Base-by-base conservation (phyloP, 176 grass and related monocot species). In the Carex myosuroides region DNA sequence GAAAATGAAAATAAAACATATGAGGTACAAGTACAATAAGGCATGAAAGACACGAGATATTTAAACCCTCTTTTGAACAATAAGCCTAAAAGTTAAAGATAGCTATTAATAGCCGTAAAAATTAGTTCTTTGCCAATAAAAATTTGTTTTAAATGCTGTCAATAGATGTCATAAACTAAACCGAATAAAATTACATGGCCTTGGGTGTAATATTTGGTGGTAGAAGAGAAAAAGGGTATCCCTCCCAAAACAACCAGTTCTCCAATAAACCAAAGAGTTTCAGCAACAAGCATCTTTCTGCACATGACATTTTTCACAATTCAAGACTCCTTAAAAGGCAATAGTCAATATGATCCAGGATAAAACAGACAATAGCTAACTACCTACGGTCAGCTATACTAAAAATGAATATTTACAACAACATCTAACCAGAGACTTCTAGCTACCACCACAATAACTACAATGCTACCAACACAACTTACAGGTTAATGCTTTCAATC, bases 321-420 rank as follows among this genome's bases (percentile, higher is more conserved):
- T 77, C 30, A 30, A 77, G 18, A 55, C 48, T 32, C 22, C 72
- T 32, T 77, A 17, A 35, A 78, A 35, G 52, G 52, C 52, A 57
- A 57, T 57, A 10, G 7, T 73, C 6, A 78, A 78, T n/a, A 57
- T 42, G 39, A 44, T 48, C 26, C 48, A 33, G 73, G 50, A 56
- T 77, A 78, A 26, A 78, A 78, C 52, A 78, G 48, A 75, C 26
- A 57, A 78, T 78, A 78, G 13, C 73, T 57, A 78, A 29, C 72
- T 55, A 77, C 24, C 72, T 77, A 77, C n/a, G 70, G 72, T 77
- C 30, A 77, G 72, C 73, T 78, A 78, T 78, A 78, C 50, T 77
- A 33, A 8, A 21, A 81, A 64, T 63, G 22, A 81, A 81, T 16
- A 44, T 64, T 46, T 81, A 81, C 79, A 81, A 71, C 37, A 50